phyloP scores from a whole-genome alignment of 306 rosid species.

The Nissolia schottii region DNA sequence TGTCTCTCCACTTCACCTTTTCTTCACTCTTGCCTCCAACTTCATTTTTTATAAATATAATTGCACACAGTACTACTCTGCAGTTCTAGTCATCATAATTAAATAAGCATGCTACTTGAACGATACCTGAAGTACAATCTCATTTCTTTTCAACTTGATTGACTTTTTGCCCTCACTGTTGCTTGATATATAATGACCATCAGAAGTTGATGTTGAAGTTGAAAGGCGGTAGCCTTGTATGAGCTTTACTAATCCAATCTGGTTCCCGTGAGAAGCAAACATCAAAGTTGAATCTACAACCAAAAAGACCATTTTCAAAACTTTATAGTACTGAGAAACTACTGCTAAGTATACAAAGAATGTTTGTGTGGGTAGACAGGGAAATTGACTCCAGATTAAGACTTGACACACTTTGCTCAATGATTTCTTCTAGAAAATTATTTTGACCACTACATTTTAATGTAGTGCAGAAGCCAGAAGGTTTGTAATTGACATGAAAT shows the following conservation, averaged over 20 bases:
- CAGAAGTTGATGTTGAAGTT: slow-evolving; percentile 64
- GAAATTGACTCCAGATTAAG: background rate
- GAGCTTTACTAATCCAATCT: slow-evolving; percentile 84
- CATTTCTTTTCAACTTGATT: slow-evolving; percentile 78
- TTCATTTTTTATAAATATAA: background rate
- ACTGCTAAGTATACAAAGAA: slow-evolving; percentile 2
- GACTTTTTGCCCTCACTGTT: slow-evolving; percentile 76
- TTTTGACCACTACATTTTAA: background rate
- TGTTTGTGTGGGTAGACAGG: background rate
- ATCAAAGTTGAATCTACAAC: slow-evolving; percentile 84
- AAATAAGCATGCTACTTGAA: slow-evolving; percentile 18
- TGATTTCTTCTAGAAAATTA: slow-evolving; percentile 8
- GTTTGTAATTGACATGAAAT: background rate
- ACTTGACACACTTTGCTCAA: background rate
- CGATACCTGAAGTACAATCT: slow-evolving; percentile 92
- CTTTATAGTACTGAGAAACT: slow-evolving; percentile 16
- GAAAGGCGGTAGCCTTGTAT: slow-evolving; percentile 81
- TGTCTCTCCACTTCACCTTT: background rate
- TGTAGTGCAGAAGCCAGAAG: background rate
- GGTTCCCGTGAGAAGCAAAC: slow-evolving; percentile 87
- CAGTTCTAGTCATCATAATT: slow-evolving; percentile 11
- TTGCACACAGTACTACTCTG: background rate
- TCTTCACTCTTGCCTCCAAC: background rate
- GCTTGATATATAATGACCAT: slow-evolving; percentile 70
- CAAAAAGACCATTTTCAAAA: slow-evolving; percentile 24